Conservation (phyloP, 441 rosid genomes). For the Corymbia citriodora region DNA sequence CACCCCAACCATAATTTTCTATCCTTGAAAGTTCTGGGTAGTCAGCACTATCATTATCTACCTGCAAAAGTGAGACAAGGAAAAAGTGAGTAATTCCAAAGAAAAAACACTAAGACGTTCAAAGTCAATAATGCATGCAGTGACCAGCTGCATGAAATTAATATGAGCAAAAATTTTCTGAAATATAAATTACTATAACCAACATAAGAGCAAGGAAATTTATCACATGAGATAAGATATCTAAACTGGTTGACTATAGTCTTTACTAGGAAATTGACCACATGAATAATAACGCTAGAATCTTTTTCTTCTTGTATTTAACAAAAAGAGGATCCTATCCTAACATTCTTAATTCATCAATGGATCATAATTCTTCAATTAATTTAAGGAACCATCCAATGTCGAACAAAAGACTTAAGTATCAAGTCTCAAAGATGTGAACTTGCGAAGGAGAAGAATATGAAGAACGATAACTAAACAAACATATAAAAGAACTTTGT, state of each 20-base stretch:
- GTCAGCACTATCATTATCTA: constrained; percentile 17
- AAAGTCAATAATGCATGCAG: neutral
- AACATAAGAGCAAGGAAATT: neutral
- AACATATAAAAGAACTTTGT: neutral
- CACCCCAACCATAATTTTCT: constrained; percentile 87
- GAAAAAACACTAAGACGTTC: neutral
- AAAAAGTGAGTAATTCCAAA: constrained; percentile 2
- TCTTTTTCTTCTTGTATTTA: neutral
- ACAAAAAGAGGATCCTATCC: neutral
- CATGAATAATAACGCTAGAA: neutral
- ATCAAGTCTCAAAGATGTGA: neutral
- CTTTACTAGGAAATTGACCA: neutral
- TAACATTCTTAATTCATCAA: neutral
- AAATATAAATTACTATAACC: neutral
- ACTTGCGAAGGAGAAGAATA: neutral
- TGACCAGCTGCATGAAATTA: neutral
- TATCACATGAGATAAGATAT: neutral
- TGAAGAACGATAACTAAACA: neutral
- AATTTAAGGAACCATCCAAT: neutral
- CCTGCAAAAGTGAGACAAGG: constrained; percentile 32
- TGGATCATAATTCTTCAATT: neutral
- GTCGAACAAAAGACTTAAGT: neutral
- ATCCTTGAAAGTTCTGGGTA: constrained; percentile 37
- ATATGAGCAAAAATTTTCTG: neutral
- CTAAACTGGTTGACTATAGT: neutral